Evolutionary conservation across 1,139 yeast genomes (phyloP), one percentile per base, ranked within the genome.

Genomic region (Sugiyamaella novakii): DNA sequence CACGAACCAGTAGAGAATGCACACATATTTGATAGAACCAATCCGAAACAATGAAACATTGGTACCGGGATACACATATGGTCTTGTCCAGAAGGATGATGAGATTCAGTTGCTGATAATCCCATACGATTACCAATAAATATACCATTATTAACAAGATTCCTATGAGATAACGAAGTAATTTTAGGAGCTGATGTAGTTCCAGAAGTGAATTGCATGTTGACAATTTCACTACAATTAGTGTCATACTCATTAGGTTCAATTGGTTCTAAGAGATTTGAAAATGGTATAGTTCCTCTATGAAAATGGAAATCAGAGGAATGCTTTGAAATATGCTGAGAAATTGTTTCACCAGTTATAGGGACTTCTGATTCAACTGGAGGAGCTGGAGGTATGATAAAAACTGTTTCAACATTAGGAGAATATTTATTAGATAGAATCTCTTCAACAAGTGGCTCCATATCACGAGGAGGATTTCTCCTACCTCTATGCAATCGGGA

Each of bases 151-250:
- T 66, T 66, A 46, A 64, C 60, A 15, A 66, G 51, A 50, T 58
- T 61, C 21, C 49, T 36, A 46, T 65, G 68, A 18, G 67, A 59
- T 41, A 65, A 51, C 24, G 66, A 58, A 1, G 69, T 54, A 28
- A 65, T 57, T 51, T 65, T 65, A 21, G 69, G 68, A 38, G 52
- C 54, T 0, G 67, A 58, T 2, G 69, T 65, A 8, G 69, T 65
- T 8, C 69, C 69, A 2, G 68, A 63, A 1, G 69, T 65, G 57
- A 65, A 64, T 49, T 65, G 69, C 69, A 65, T 65, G 51, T 65
- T 63, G 44, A 61, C 58, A 17, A 56, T 52, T 14, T 63, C 66
- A 40, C 59, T 51, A 3, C 60, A 55, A 15, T 53, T 33, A 10
- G 54, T 33, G 7, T 36, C 42, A 22, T 49, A 42, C 3, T 48